phyloP scores from a whole-genome alignment of 179 eudicot species.

The Beta corolliflora region DNA sequence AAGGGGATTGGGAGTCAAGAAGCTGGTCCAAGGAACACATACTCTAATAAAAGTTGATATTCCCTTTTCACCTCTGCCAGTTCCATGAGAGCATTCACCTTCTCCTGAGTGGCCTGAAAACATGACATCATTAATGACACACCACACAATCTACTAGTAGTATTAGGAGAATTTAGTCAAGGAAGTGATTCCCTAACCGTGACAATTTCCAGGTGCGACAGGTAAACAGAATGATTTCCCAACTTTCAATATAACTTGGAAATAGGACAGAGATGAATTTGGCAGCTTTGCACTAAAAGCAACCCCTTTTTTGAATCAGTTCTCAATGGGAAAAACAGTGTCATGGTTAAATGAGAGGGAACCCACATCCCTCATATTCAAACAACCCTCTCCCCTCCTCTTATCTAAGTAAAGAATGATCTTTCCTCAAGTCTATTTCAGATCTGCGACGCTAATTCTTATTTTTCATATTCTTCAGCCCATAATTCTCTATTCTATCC shows the following conservation, averaged over 20 bases:
- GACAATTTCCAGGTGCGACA: neutral
- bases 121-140: neutral
- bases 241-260: neutral
- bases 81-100: conserved; percentile 90
- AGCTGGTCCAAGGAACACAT: conserved; percentile 30
- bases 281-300: neutral
- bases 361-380: neutral
- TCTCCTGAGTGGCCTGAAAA: conserved; percentile 78
- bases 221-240: neutral
- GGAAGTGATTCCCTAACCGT: neutral
- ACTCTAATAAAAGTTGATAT: conserved; percentile 65
- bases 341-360: neutral
- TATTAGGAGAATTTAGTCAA: neutral
- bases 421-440: neutral
- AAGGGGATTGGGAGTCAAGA: neutral
- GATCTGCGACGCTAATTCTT: neutral
- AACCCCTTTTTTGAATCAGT: neutral
- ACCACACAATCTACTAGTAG: conserved; percentile 1
- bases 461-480: neutral
- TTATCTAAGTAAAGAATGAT: neutral
- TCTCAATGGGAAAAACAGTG: neutral
- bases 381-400: neutral
- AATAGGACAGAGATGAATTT: neutral
- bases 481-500: neutral
- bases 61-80: conserved; percentile 75